Conservation (phyloP, 2,329 filamentous ascomycete genomes). For the Tolypocladium guangdongense region DNA sequence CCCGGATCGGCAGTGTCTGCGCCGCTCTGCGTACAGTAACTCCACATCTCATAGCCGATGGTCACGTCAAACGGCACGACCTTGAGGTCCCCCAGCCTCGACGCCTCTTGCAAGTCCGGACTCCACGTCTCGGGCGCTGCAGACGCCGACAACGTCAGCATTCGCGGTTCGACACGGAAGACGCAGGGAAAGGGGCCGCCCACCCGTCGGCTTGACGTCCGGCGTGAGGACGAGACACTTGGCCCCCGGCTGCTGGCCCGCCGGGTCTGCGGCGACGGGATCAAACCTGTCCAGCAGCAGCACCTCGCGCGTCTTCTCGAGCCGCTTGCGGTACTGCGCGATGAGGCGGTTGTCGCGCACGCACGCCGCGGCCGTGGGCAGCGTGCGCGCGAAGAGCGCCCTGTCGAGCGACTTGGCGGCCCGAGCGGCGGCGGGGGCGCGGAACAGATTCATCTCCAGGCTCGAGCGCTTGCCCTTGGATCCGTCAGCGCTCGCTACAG, state of each 20-base stretch:
- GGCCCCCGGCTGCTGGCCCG: slow-evolving; percentile 36
- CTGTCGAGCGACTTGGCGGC: slow-evolving; percentile 73
- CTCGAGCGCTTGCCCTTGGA: slow-evolving; percentile 10
- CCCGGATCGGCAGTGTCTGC: not conserved
- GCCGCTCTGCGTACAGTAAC: slow-evolving; percentile 47
- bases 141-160: not conserved
- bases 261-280: slow-evolving; percentile 43
- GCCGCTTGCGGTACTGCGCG: slow-evolving; percentile 53
- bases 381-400: slow-evolving; percentile 65
- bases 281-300: slow-evolving; percentile 53
- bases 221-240: slow-evolving; percentile 53
- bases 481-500: not conserved
- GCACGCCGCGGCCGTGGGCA: slow-evolving; percentile 68
- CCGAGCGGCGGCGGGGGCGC: slow-evolving; percentile 64
- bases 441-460: slow-evolving; percentile 49
- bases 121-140: slow-evolving; percentile 66
- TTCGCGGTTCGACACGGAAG: too few relatives aligned
- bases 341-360: slow-evolving; percentile 69
- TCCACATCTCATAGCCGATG: slow-evolving; percentile 80
- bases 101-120: slow-evolving; percentile 53
- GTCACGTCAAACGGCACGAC: slow-evolving; percentile 66
- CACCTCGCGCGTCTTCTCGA: slow-evolving; percentile 56
- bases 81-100: slow-evolving; percentile 55
- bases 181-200: not conserved
- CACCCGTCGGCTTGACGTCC: slow-evolving; percentile 42